A percentile compares a stretch with the other conserved stretches of the same genome.
phyloP scores from a whole-genome alignment of 441 rosid genomes.

The Omphalea diandra region DNA sequence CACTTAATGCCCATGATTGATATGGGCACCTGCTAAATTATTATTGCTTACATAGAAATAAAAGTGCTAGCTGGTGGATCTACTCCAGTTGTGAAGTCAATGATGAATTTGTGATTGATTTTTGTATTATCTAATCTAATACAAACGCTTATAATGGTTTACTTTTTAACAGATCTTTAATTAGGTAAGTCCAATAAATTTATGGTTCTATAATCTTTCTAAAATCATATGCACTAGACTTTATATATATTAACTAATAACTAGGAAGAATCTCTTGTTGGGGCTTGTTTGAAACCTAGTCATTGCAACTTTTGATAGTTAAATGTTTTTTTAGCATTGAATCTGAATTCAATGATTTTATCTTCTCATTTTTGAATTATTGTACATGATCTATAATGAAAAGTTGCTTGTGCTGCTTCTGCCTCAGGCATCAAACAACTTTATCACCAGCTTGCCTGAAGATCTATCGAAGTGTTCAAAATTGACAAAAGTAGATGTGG shows the following conservation, averaged over 20 bases:
- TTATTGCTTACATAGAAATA: not conserved
- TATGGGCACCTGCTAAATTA: not conserved
- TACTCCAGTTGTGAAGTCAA: not conserved
- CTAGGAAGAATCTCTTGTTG: not conserved
- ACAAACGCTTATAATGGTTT: not conserved
- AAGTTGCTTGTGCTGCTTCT: constrained; percentile 2
- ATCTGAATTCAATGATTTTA: not conserved
- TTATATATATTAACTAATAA: not conserved
- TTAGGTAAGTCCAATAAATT: not conserved
- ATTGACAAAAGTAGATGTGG: constrained; percentile 71
- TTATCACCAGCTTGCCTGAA: constrained; percentile 61
- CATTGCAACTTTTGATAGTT: not conserved
- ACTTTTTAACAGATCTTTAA: not conserved
- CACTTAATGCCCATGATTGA: not conserved
- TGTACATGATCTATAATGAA: not conserved
- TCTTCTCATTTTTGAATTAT: too few species aligned
- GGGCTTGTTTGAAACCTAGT: constrained; percentile 1
- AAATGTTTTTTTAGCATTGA: not conserved
- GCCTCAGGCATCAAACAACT: constrained; percentile 74
- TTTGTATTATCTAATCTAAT: not conserved
- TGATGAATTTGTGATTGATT: not conserved
- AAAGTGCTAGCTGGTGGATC: not conserved
- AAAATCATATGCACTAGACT: not conserved
- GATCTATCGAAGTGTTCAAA: constrained; percentile 69
- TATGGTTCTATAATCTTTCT: not conserved